Evolutionary conservation across 257 asterid genomes (phyloP).

Genomic region (Buddleja alternifolia): DNA sequence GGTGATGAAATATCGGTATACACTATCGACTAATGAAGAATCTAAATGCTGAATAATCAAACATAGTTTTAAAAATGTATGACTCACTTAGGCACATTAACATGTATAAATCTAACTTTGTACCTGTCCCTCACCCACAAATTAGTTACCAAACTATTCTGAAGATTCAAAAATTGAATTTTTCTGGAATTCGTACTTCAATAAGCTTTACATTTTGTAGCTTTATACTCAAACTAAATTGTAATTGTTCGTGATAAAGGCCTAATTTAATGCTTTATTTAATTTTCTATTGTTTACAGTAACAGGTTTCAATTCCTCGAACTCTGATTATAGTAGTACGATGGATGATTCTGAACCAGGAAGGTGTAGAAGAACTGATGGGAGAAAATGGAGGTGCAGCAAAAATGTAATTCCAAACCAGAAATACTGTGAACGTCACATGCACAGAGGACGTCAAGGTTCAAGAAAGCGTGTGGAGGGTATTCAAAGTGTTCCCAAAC

Average conservation of each 20-base stretch:
- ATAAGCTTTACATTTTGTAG: not conserved
- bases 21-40: not conserved
- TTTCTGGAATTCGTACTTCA: not conserved
- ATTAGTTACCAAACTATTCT: not conserved
- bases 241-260: not conserved
- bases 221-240: not conserved
- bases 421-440: slow-evolving; percentile 71
- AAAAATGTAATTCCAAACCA: slow-evolving; percentile 43
- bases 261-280: not conserved
- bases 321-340: slow-evolving; percentile 34
- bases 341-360: slow-evolving; percentile 73
- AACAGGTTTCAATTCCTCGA: slow-evolving; percentile 24
- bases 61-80: not conserved
- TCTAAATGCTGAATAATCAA: not conserved
- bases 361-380: slow-evolving; percentile 80
- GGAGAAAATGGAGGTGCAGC: slow-evolving; percentile 85
- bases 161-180: not conserved
- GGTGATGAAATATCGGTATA: no score
- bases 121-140: not conserved
- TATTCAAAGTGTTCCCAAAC: slow-evolving; percentile 14
- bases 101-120: not conserved
- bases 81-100: not conserved
- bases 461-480: slow-evolving; percentile 87
- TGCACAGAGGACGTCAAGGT: slow-evolving; percentile 76
- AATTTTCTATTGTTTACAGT: slow-evolving; percentile 27